phyloP scores from a whole-genome alignment of 78 protist species.

The Neovahlkampfia damariscottae region DNA sequence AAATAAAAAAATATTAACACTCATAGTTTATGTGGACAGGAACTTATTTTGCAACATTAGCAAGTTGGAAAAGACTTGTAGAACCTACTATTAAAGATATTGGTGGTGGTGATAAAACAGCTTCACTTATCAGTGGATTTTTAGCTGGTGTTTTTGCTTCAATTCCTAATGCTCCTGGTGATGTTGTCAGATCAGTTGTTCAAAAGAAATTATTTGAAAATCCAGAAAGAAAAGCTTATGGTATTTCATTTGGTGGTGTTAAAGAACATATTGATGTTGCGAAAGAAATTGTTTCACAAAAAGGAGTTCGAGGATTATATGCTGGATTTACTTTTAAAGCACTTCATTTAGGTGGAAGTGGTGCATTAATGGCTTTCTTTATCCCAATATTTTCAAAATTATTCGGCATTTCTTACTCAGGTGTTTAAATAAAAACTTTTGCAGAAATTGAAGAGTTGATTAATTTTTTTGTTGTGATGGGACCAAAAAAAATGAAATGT shows the following conservation, averaged over 20 bases:
- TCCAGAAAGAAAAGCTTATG: no score
- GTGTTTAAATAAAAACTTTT: no score
- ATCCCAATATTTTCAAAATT: background rate
- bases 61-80: no score
- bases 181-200: constrained; percentile 11
- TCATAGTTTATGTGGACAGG: no score
- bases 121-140: constrained; percentile 7
- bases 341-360: constrained; percentile 13
- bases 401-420: constrained; percentile 12
- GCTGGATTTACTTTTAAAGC: constrained; percentile 3
- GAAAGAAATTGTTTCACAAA: background rate
- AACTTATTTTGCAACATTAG: no score
- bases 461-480: no score
- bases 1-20: no score
- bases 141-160: constrained; percentile 2
- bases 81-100: no score
- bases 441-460: no score
- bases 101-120: background rate
- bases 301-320: constrained; percentile 9
- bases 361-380: constrained; percentile 1
- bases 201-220: constrained; percentile 7
- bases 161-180: constrained; percentile 2
- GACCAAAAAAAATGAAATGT: no score
- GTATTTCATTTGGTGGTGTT: no score
- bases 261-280: no score